phyloP scores from a whole-genome alignment of 768 basidiomycete species.

The Kockovaella imperatae region DNA sequence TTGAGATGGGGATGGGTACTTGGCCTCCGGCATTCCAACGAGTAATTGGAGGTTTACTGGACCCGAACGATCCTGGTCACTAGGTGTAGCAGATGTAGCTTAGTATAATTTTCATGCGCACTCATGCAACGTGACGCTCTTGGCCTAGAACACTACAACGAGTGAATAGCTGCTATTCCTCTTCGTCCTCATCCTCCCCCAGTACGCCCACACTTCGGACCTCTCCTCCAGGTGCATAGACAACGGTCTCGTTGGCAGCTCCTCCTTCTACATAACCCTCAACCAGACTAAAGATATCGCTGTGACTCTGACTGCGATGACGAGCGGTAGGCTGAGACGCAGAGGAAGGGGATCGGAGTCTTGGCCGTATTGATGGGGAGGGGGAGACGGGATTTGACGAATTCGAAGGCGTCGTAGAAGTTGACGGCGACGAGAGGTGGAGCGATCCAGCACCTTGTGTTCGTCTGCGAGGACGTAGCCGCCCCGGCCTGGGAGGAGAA shows the following conservation, averaged over 20 bases:
- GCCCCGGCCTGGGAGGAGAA: background rate
- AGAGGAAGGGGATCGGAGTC: slow-evolving; percentile 10
- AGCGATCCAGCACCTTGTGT: slow-evolving; percentile 7
- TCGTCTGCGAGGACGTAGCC: background rate
- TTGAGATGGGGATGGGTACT: no score
- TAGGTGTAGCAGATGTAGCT: no score
- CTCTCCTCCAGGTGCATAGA: slow-evolving; percentile 36
- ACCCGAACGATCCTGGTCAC: no score
- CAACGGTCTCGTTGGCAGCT: slow-evolving; percentile 39
- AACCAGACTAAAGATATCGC: slow-evolving; percentile 37
- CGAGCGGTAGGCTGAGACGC: slow-evolving; percentile 8
- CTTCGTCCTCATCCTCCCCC: slow-evolving; percentile 18
- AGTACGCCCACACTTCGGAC: slow-evolving; percentile 31
- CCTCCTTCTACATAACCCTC: slow-evolving; percentile 40
- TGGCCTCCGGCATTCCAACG: no score
- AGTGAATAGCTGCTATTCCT: no score
- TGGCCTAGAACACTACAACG: background rate
- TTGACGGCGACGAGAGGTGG: slow-evolving; percentile 3
- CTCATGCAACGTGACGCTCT: no score
- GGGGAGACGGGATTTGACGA: slow-evolving; percentile 14
- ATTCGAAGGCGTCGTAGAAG: slow-evolving; percentile 1
- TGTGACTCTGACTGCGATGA: slow-evolving; percentile 31
- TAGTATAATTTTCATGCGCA: no score
- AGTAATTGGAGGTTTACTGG: no score
- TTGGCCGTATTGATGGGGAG: slow-evolving; percentile 8